Percentiles rank a stretch among this genome's conserved stretches.
phyloP scores from a whole-genome alignment of 2,329 filamentous ascomycete genomes.

The Fusarium tjaetaba region DNA sequence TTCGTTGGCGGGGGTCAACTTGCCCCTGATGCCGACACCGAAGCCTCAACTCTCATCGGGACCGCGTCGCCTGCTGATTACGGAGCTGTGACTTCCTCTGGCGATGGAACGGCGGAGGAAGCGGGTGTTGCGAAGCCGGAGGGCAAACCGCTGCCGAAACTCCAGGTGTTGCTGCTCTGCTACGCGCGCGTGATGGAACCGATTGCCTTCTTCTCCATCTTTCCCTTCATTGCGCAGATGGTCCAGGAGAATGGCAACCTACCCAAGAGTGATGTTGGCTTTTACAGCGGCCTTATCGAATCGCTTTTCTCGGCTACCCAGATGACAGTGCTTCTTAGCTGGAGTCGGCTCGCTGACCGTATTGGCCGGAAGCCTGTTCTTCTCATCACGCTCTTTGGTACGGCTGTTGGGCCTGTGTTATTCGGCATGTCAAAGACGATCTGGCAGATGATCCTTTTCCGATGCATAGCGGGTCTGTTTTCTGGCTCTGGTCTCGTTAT shows the following conservation, averaged over 20 bases:
- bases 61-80: slow-evolving; percentile 26
- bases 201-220: slow-evolving; percentile 84
- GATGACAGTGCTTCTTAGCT: slow-evolving; percentile 80
- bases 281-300: slow-evolving; percentile 81
- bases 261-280: slow-evolving; percentile 74
- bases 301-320: slow-evolving; percentile 79
- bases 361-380: slow-evolving; percentile 79
- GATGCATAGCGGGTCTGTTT: slow-evolving; percentile 78
- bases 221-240: slow-evolving; percentile 85
- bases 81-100: slow-evolving; percentile 9
- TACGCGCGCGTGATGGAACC: slow-evolving; percentile 78
- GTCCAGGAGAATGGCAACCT: slow-evolving; percentile 72
- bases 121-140: not conserved
- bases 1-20: slow-evolving; percentile 29
- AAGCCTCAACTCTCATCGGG: slow-evolving; percentile 40
- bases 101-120: not conserved
- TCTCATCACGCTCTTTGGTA: slow-evolving; percentile 71
- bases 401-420: slow-evolving; percentile 67
- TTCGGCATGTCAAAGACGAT: slow-evolving; percentile 75
- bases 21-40: slow-evolving; percentile 36
- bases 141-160: slow-evolving; percentile 49
- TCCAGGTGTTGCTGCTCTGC: slow-evolving; percentile 79
- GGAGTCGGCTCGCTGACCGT: slow-evolving; percentile 71
- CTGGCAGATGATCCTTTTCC: slow-evolving; percentile 79
- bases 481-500: slow-evolving; percentile 79